phyloP scores from a whole-genome alignment of 2,329 filamentous ascomycete genomes.

The Lachnellula occidentalis region DNA sequence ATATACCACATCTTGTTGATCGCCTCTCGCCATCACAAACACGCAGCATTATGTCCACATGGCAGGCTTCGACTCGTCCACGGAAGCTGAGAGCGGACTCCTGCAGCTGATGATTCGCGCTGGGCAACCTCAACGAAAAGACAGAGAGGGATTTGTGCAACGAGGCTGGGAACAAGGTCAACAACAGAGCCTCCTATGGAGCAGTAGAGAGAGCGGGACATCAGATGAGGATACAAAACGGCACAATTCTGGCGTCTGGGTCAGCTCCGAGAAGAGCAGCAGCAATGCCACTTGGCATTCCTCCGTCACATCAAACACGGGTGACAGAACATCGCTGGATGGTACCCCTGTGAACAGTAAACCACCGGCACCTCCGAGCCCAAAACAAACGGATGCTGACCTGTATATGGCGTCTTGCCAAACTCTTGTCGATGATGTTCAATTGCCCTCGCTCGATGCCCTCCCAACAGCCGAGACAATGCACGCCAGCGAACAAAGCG shows the following conservation, averaged over 20 bases:
- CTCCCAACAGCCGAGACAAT: not conserved
- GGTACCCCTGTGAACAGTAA: not conserved
- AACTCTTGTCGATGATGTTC: not conserved
- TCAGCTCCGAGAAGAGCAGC: not conserved
- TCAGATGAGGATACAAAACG: not conserved
- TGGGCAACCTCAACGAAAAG: not conserved
- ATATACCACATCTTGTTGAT: not conserved
- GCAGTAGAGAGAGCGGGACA: not conserved
- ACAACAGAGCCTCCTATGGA: not conserved
- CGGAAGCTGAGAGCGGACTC: not conserved
- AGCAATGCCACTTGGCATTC: slow-evolving; percentile 1
- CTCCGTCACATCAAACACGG: not conserved
- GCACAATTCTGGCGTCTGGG: not conserved
- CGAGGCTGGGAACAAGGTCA: not conserved
- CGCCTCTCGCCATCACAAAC: not conserved
- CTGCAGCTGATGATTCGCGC: not conserved
- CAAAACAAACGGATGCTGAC: not conserved
- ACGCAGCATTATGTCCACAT: slow-evolving; percentile 10
- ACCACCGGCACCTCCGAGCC: not conserved
- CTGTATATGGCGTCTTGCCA: not conserved
- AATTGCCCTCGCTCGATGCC: not conserved
- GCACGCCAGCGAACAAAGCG: not conserved
- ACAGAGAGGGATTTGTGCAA: not conserved
- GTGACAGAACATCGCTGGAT: not conserved
- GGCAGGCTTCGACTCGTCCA: slow-evolving; percentile 6